Evolutionary conservation across 2,329 filamentous ascomycete species (phyloP).

Genomic region (Dothidotthia symphoricarpi): DNA sequence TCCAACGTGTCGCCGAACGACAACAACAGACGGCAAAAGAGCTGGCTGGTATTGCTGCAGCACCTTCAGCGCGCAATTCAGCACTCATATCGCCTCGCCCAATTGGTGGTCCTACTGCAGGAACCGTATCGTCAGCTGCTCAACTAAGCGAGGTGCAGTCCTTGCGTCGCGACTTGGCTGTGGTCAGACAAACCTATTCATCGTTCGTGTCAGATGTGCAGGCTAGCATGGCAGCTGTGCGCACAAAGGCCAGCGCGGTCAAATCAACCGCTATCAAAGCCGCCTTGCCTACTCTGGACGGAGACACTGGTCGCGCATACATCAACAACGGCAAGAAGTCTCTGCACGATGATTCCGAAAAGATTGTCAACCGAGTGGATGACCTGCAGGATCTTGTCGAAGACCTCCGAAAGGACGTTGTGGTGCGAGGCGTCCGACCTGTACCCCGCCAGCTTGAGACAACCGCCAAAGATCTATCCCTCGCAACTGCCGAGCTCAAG

Average conservation of each 20-base stretch:
- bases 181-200: constrained; percentile 89
- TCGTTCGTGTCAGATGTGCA: constrained; percentile 87
- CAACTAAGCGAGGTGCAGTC: constrained; percentile 78
- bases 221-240: constrained; percentile 79
- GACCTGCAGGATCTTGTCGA: constrained; percentile 97
- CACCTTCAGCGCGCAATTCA: constrained; percentile 42
- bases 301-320: constrained; percentile 78
- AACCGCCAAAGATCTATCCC: constrained; percentile 83
- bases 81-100: constrained; percentile 35
- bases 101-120: constrained; percentile 17
- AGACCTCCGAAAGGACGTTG: constrained; percentile 95
- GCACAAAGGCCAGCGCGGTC: constrained; percentile 76
- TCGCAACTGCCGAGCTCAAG: constrained; percentile 80
- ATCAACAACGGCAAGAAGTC: constrained; percentile 84
- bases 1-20: constrained; percentile 84
- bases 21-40: constrained; percentile 89
- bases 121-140: constrained; percentile 47
- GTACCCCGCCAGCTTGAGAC: constrained; percentile 84
- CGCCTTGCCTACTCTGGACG: constrained; percentile 67
- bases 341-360: constrained; percentile 82
- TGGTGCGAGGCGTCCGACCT: constrained; percentile 85
- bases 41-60: constrained; percentile 65
- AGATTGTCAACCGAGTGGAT: constrained; percentile 86
- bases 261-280: constrained; percentile 73
- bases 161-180: constrained; percentile 82